phyloP scores from a whole-genome alignment of 495 filamentous ascomycete genomes.

The Pyrenula massariospora region DNA sequence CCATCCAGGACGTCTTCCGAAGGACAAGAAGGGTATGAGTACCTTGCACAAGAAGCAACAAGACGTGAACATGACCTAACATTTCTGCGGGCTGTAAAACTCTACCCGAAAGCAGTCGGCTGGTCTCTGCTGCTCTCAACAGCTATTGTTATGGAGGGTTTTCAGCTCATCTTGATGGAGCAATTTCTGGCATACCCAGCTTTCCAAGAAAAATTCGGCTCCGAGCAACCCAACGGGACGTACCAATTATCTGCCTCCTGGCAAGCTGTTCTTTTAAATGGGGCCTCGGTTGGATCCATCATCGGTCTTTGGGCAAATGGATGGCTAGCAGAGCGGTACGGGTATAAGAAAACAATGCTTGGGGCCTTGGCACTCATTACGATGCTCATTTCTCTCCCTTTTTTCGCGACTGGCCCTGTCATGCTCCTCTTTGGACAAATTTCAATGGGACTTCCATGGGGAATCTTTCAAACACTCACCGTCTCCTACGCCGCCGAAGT shows the following conservation, averaged over 20 bases:
- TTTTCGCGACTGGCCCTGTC: conserved; percentile 15
- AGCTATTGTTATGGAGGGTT: conserved; percentile 33
- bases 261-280: conserved; percentile 56
- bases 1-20: background rate
- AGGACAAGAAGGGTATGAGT: background rate
- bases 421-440: conserved; percentile 9
- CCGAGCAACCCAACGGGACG: conserved; percentile 10
- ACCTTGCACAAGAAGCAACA: background rate
- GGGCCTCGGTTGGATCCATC: conserved; percentile 42
- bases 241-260: conserved; percentile 34
- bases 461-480: conserved; percentile 39
- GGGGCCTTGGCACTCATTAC: conserved; percentile 37
- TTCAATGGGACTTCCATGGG: conserved; percentile 18
- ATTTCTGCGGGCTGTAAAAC: conserved; percentile 5
- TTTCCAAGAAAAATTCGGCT: conserved; percentile 22
- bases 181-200: conserved; percentile 11
- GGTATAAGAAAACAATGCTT: conserved; percentile 50
- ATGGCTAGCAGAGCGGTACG: conserved; percentile 48
- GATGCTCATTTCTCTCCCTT: conserved; percentile 15
- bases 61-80: background rate
- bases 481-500: conserved; percentile 42
- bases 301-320: conserved; percentile 56
- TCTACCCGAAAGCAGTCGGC: conserved; percentile 28
- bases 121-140: conserved; percentile 30
- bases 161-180: conserved; percentile 24